Evolutionary conservation across 306 rosid species (phyloP).

Genomic region (Dicorynia guianensis): DNA sequence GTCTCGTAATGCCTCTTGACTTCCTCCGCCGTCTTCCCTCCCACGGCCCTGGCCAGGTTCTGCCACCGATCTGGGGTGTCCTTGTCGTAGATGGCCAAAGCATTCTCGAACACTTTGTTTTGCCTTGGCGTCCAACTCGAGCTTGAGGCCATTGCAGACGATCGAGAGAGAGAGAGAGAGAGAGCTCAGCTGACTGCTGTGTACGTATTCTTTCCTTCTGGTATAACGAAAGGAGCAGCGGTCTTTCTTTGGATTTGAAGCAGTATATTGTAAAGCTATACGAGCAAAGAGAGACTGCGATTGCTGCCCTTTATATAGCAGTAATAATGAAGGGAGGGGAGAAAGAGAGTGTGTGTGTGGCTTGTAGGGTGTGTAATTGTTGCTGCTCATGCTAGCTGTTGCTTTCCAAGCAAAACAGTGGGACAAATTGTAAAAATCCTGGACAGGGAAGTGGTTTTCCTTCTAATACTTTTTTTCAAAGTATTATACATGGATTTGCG

Average conservation of each 20-base stretch:
- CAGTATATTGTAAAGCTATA: too few relatives aligned
- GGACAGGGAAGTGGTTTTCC: not conserved
- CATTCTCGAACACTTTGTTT: conserved; percentile 88
- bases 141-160: conserved; percentile 50
- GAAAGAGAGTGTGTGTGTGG: conserved; percentile 6
- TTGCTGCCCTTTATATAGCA: conserved; percentile 60
- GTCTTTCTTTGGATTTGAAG: too few relatives aligned
- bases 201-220: too few relatives aligned
- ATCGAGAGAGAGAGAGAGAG: too few relatives aligned
- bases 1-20: conserved; percentile 78
- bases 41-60: conserved; percentile 75
- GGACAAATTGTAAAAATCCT: conserved; percentile 25
- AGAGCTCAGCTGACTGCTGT: too few relatives aligned
- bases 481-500: conserved; percentile 34
- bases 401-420: conserved; percentile 54
- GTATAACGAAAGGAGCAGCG: too few relatives aligned
- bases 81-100: conserved; percentile 72
- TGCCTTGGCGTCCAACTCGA: conserved; percentile 81
- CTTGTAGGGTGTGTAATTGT: conserved; percentile 24
- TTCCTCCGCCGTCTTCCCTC: conserved; percentile 88
- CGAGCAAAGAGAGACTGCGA: conserved; percentile 40
- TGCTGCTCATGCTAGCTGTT: conserved; percentile 44
- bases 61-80: conserved; percentile 87
- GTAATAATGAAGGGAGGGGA: not conserved
- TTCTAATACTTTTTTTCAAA: conserved; percentile 14